Percentiles rank a stretch among this genome's conserved stretches.
Conservation (phyloP, 306 rosid genomes). For the Begonia fuchsioides region DNA sequence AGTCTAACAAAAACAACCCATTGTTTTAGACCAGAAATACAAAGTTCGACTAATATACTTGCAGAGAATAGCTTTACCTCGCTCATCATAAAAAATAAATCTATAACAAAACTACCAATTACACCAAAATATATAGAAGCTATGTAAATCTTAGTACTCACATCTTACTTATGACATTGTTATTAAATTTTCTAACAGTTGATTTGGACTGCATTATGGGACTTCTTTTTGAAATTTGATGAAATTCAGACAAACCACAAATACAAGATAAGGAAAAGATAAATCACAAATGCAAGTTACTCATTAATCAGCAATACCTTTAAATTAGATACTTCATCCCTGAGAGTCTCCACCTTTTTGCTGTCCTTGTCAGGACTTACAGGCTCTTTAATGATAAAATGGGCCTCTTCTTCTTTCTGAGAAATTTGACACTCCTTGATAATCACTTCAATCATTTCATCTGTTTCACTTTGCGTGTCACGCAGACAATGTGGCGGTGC, state of each 20-base stretch:
- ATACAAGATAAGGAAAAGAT: not conserved
- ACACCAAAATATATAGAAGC: no score
- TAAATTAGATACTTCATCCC: slow-evolving; percentile 34
- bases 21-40: no score
- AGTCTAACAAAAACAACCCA: no score
- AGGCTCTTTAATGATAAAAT: slow-evolving; percentile 22
- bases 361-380: slow-evolving; percentile 21
- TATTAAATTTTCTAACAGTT: no score
- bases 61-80: no score
- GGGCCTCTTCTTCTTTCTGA: slow-evolving; percentile 29
- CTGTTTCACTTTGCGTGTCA: slow-evolving; percentile 3
- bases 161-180: no score
- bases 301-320: slow-evolving; percentile 31
- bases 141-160: no score
- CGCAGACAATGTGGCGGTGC: slow-evolving; percentile 7
- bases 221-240: no score
- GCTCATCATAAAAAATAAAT: no score
- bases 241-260: not conserved
- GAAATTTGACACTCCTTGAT: slow-evolving; percentile 28
- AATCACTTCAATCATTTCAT: slow-evolving; percentile 22
- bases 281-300: not conserved
- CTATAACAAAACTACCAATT: no score
- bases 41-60: no score
- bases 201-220: no score
- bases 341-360: slow-evolving; percentile 33